A percentile compares a stretch with the other conserved stretches of the same genome.
These are phyloP conservation scores for Achaetomium macrosporum DNA, from an alignment of 2,329 filamentous ascomycete genomes.

Conservation along the genomic window DNA sequence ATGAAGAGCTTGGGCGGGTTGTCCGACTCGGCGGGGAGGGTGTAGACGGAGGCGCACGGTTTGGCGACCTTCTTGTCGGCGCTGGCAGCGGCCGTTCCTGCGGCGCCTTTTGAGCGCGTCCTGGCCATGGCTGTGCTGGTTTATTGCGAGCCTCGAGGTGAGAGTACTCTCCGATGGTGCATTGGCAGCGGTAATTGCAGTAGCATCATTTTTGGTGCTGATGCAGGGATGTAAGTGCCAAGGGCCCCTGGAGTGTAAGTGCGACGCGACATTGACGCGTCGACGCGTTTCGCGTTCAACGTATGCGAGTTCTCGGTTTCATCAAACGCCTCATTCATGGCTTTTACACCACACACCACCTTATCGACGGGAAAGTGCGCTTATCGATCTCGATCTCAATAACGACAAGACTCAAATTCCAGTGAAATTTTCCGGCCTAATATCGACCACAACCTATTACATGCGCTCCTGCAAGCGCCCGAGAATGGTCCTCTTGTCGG, in stretches of 20 bases:
- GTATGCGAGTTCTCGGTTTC: not conserved
- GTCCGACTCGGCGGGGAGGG: slow-evolving; percentile 34
- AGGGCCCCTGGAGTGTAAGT: slow-evolving; percentile 16
- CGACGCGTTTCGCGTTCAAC: slow-evolving; percentile 5
- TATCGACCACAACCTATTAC: not conserved
- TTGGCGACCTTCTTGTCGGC: slow-evolving; percentile 27
- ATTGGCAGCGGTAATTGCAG: not conserved
- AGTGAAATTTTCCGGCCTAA: not conserved
- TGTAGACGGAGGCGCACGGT: slow-evolving; percentile 35
- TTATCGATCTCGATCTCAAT: slow-evolving; percentile 6
- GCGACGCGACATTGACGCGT: slow-evolving; percentile 22
- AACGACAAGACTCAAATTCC: not conserved
- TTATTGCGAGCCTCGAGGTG: not conserved
- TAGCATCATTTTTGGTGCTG: not conserved
- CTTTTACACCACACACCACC: not conserved
- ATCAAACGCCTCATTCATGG: slow-evolving; percentile 1
- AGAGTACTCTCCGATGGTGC: not conserved
- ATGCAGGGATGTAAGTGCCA: not conserved
- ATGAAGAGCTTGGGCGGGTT: slow-evolving; percentile 54
- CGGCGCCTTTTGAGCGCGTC: slow-evolving; percentile 39
- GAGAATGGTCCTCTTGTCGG: slow-evolving; percentile 24
- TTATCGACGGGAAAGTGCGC: slow-evolving; percentile 6
- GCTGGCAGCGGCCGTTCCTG: slow-evolving; percentile 21
- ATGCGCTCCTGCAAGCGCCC: slow-evolving; percentile 21
- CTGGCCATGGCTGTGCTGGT: slow-evolving; percentile 38